Conservation (phyloP, 192 early-diverging fungal species). For the Coemansia sp. region DNA sequence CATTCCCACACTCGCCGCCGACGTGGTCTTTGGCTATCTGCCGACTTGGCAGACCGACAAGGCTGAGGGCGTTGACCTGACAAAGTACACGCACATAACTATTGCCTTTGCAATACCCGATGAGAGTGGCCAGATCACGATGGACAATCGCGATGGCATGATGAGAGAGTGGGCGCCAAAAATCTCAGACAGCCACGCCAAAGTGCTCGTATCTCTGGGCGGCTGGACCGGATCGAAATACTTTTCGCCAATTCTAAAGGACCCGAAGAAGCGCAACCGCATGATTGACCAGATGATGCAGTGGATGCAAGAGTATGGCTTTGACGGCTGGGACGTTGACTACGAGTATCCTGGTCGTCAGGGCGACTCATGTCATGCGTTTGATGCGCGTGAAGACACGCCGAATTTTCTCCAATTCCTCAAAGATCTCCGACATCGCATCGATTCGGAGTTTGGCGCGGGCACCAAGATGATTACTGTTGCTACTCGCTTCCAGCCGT, state of each 20-base stretch:
- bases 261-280: constrained; percentile 35
- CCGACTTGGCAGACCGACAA: constrained; percentile 49
- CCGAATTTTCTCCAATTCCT: constrained; percentile 65
- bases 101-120: constrained; percentile 65
- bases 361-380: constrained; percentile 46
- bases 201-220: constrained; percentile 66
- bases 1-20: not conserved
- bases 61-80: constrained; percentile 44
- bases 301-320: constrained; percentile 55
- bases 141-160: constrained; percentile 33
- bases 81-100: constrained; percentile 69
- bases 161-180: constrained; percentile 50
- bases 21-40: constrained; percentile 54
- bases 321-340: constrained; percentile 79
- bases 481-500: constrained; percentile 65
- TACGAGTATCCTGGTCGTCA: constrained; percentile 70
- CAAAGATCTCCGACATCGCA: constrained; percentile 56
- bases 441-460: constrained; percentile 50
- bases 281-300: constrained; percentile 59
- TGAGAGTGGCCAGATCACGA: constrained; percentile 36
- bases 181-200: constrained; percentile 54
- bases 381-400: constrained; percentile 59
- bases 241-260: constrained; percentile 59
- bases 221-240: constrained; percentile 70
- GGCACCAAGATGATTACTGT: constrained; percentile 61